Conservation (phyloP, 2,329 filamentous ascomycete species). For the Parasarocladium wereldwijsianum region DNA sequence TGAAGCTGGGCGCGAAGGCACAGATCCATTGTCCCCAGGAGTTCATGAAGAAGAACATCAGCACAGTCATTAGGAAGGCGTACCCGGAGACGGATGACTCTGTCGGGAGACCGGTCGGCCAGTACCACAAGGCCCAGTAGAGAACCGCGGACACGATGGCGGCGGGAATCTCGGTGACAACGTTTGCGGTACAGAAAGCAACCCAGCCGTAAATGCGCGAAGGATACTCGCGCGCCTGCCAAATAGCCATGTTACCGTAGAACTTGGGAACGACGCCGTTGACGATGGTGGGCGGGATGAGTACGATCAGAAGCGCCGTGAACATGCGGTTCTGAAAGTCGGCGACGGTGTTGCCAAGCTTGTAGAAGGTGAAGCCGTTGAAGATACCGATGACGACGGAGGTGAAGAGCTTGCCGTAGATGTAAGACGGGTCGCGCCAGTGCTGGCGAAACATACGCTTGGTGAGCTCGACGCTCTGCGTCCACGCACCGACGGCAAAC, state of each 20-base stretch:
- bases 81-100: slow-evolving; percentile 55
- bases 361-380: slow-evolving; percentile 67
- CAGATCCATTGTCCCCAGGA: slow-evolving; percentile 77
- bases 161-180: slow-evolving; percentile 58
- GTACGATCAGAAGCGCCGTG: slow-evolving; percentile 49
- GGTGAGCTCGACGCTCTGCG: slow-evolving; percentile 52
- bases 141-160: slow-evolving; percentile 49
- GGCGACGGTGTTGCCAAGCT: slow-evolving; percentile 46
- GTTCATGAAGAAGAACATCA: slow-evolving; percentile 64
- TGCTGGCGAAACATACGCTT: slow-evolving; percentile 58
- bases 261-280: slow-evolving; percentile 68
- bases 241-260: slow-evolving; percentile 56
- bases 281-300: slow-evolving; percentile 56
- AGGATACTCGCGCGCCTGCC: slow-evolving; percentile 59
- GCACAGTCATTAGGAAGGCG: slow-evolving; percentile 61
- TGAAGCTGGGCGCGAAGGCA: slow-evolving; percentile 66
- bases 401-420: slow-evolving; percentile 64
- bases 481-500: slow-evolving; percentile 49
- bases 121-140: slow-evolving; percentile 70
- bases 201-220: slow-evolving; percentile 65
- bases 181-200: slow-evolving; percentile 59
- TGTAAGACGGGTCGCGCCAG: slow-evolving; percentile 63
- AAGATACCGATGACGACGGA: slow-evolving; percentile 59
- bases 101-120: slow-evolving; percentile 52
- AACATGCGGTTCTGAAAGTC: slow-evolving; percentile 72